Evolutionary conservation across 441 rosid genomes (phyloP).

Genomic region (Bruguiera hainesii): DNA sequence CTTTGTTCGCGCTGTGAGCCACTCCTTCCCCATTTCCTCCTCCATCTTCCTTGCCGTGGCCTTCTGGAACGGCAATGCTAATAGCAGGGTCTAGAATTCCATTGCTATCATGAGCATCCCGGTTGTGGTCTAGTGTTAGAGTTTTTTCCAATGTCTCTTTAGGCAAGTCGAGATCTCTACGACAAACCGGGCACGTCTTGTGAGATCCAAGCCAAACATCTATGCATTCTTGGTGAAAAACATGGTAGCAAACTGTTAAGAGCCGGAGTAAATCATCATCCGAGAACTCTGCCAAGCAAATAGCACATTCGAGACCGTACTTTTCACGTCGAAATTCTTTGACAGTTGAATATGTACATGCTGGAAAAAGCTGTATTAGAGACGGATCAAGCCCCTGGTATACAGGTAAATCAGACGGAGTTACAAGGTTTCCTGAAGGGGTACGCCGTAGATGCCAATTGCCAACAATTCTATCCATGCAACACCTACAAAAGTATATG

Average conservation of each 20-base stretch:
- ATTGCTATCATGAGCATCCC: slow-evolving; percentile 14
- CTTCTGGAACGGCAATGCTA: slow-evolving; percentile 46
- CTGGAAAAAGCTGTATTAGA: slow-evolving; percentile 55
- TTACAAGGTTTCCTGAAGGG: slow-evolving; percentile 28
- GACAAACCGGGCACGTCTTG: slow-evolving; percentile 90
- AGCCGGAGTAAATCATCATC: slow-evolving; percentile 61
- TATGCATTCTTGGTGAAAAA: slow-evolving; percentile 79
- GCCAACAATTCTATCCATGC: slow-evolving; percentile 34
- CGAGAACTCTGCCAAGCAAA: slow-evolving; percentile 69
- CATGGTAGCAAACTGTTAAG: slow-evolving; percentile 68
- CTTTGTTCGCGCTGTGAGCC: neutral
- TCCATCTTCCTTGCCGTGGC: neutral
- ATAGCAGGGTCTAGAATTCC: slow-evolving; percentile 22
- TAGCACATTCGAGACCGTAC: slow-evolving; percentile 73
- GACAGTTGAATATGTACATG: slow-evolving; percentile 54
- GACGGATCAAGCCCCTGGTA: slow-evolving; percentile 61
- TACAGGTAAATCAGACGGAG: slow-evolving; percentile 8
- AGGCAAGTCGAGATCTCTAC: slow-evolving; percentile 58
- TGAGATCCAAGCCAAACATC: slow-evolving; percentile 76
- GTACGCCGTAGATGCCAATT: slow-evolving; percentile 39
- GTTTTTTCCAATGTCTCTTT: slow-evolving; percentile 33
- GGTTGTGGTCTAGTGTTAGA: slow-evolving; percentile 20
- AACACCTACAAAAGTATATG: slow-evolving; percentile 58
- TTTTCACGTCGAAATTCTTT: slow-evolving; percentile 55
- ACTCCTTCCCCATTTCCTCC: slow-evolving; percentile 15